Evolutionary conservation across 345 rosid species (phyloP), one percentile per base, ranked within the genome.

Genomic region (Populus ilicifolia): DNA sequence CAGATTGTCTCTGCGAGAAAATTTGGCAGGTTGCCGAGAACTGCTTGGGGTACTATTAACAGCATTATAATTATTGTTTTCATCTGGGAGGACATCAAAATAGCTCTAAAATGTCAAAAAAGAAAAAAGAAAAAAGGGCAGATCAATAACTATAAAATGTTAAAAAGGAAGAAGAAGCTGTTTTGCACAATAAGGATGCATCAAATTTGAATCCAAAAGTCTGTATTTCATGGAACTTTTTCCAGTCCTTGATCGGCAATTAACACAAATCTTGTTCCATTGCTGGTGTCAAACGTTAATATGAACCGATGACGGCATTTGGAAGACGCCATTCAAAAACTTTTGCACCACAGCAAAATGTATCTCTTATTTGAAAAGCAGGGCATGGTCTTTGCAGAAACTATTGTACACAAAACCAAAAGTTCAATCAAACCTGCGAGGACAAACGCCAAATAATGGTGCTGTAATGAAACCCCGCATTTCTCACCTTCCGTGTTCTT

Each of bases 331-430:
- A 17, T 50, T n/a, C 41, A 65, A 52, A 54, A 36, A 25, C 6
- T 65, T 52, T 72, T 72, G 59, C 20, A 71, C 68, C 44, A 67
- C 9, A 69, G 74, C 62, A 48, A 69, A 81, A 79, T 65, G 82
- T 77, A 72, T 67, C 64, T 75, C 75, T 86, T 79, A 84, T 84
- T 84, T 43, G 63, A 70, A 70, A 77, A 65, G 71, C 61, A 84
- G 75, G 81, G 81, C 73, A 77, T 69, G 76, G 81, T 81, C 79
- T 82, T 64, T 74, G 81, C 78, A 83, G 50, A 46, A 23, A 69
- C 74, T 80, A 80, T 84, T 56, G 81, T 87, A 82, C 89, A 87
- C 33, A 70, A 76, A 77, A 76, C 75, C 68, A 48, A 80, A 56
- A 69, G 69, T 65, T 65, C 38, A 70, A 77, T 41, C 69, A 72